A percentile compares a stretch with the other conserved stretches of the same genome.
Conservation (phyloP, 345 rosid species). For the Eucalyptus tenuipes region DNA sequence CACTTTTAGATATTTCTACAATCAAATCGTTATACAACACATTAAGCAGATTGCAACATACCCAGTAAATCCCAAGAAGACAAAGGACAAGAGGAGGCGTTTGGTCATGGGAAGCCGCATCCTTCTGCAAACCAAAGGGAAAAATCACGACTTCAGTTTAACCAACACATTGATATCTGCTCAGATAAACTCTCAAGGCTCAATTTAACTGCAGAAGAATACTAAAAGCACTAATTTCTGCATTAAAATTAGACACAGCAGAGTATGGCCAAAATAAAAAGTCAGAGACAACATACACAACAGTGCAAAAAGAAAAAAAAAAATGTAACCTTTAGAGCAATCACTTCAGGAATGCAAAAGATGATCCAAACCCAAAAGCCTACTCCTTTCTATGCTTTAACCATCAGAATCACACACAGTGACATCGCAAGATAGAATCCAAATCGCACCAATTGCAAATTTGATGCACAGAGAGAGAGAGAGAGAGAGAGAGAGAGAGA, state of each 20-base stretch:
- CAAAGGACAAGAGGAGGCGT: slow-evolving; percentile 53
- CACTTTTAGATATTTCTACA: neutral
- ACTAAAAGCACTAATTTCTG: neutral
- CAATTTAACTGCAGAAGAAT: neutral
- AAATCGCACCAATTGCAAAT: neutral
- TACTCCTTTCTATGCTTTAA: neutral
- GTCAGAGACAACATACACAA: neutral
- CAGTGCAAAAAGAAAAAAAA: neutral
- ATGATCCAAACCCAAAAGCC: neutral
- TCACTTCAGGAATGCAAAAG: neutral
- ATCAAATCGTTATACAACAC: neutral
- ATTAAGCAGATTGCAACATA: slow-evolving; percentile 10
- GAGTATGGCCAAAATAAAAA: neutral
- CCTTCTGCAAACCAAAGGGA: slow-evolving; percentile 37
- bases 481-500: neutral
- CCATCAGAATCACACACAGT: neutral
- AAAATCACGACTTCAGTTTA: neutral
- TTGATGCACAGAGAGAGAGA: neutral
- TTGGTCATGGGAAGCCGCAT: slow-evolving; percentile 65
- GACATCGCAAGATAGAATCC: neutral
- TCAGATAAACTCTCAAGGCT: neutral
- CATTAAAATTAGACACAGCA: neutral
- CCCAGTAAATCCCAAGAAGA: slow-evolving; percentile 93
- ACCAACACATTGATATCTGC: neutral
- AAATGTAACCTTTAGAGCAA: neutral